Evolutionary conservation across 108 stramenopile genomes (phyloP).

Genomic region (Cyclotella baltica): DNA sequence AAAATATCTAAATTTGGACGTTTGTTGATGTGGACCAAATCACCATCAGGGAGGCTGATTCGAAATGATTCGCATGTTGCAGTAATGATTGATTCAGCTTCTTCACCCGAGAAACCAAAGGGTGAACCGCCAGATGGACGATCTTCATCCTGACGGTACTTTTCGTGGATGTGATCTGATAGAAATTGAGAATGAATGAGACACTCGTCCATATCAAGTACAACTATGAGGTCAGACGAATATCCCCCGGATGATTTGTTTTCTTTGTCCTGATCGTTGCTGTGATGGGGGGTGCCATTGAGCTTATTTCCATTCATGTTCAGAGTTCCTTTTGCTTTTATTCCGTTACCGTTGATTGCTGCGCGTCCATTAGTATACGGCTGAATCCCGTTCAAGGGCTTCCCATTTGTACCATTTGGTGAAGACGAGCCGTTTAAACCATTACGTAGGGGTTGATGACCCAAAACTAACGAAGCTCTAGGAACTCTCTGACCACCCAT

Average conservation of each 20-base stretch:
- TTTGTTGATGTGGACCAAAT: conserved; percentile 93
- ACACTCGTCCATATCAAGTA: conserved; percentile 99
- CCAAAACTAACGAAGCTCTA: conserved; percentile 48
- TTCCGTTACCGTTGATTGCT: conserved; percentile 18
- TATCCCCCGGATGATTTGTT: conserved; percentile 18
- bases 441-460: conserved; percentile 17
- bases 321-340: conserved; percentile 2
- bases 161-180: conserved; percentile 61
- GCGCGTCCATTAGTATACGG: conserved; percentile 4
- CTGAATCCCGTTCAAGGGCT: neutral
- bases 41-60: conserved; percentile 82
- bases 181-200: conserved; percentile 97
- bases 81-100: conserved; percentile 46
- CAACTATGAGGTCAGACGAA: conserved; percentile 88
- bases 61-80: conserved; percentile 70
- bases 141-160: conserved; percentile 60
- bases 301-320: neutral
- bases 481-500: conserved; percentile 22
- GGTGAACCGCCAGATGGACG: conserved; percentile 34
- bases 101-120: conserved; percentile 24
- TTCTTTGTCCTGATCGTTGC: neutral
- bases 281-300: neutral
- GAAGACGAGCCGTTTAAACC: conserved; percentile 24
- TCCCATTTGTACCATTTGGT: neutral
- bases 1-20: conserved; percentile 94